Percentiles rank a stretch among this genome's conserved stretches.
These are phyloP conservation scores for Oryza coarctata DNA, from an alignment of 176 grass and related monocot species.

Conservation along the genomic window DNA sequence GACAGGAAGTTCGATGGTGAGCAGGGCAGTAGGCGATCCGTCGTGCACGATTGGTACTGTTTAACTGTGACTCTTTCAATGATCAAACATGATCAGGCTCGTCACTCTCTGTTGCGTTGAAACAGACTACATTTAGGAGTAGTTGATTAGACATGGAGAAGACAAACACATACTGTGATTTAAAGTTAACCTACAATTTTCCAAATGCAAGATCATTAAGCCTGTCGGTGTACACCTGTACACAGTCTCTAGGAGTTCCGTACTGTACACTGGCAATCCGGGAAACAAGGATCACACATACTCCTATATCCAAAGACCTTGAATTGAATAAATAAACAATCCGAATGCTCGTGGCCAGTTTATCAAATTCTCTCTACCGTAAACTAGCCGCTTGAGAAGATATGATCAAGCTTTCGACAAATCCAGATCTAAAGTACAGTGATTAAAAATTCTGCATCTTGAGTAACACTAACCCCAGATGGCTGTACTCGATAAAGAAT, in stretches of 20 bases:
- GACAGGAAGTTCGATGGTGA: neutral
- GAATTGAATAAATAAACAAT: neutral
- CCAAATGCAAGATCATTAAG: neutral
- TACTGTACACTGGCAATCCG: neutral
- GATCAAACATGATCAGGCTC: neutral
- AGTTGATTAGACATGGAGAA: neutral
- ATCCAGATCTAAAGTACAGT: neutral
- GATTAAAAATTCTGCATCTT: neutral
- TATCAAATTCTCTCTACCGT: neutral
- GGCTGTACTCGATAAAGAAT: neutral
- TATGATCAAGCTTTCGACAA: neutral
- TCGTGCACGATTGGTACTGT: neutral
- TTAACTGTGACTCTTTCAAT: neutral
- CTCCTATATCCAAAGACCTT: constrained; percentile 6
- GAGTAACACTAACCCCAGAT: neutral
- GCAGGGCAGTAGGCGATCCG: neutral
- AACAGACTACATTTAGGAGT: neutral
- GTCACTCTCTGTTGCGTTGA: neutral
- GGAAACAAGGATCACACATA: neutral
- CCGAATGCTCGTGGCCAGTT: neutral
- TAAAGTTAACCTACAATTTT: too few relatives aligned
- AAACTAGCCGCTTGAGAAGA: neutral
- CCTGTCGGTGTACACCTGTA: neutral
- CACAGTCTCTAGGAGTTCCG: neutral
- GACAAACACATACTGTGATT: neutral